Evolutionary conservation across 78 protist species (phyloP).

Genomic region (Neovahlkampfia damariscottae): DNA sequence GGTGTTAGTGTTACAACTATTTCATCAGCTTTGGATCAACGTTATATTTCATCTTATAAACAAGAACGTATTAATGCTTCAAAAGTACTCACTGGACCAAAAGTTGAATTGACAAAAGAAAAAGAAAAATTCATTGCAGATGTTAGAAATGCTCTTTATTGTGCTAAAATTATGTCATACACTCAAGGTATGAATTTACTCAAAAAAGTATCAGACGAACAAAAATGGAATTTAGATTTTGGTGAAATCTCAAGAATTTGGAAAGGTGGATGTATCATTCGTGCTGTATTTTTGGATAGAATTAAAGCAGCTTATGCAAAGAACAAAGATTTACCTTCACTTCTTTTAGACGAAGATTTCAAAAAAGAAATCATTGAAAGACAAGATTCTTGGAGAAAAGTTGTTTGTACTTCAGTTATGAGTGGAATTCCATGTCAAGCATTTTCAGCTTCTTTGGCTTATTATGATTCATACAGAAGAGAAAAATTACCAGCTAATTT

Average conservation of each 20-base stretch:
- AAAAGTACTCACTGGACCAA: conserved; percentile 2
- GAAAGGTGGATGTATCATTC: conserved; percentile 96
- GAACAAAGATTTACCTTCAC: conserved; percentile 50
- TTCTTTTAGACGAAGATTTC: conserved; percentile 66
- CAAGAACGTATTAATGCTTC: conserved; percentile 30
- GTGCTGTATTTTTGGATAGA: conserved; percentile 62
- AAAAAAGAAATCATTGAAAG: conserved; percentile 5
- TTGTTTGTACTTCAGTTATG: conserved; percentile 13
- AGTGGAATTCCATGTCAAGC: conserved; percentile 80
- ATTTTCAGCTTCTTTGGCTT: conserved; percentile 74
- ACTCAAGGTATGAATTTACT: conserved; percentile 75
- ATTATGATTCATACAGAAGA: conserved; percentile 70
- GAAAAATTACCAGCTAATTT: conserved; percentile 75
- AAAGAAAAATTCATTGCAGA: conserved; percentile 37
- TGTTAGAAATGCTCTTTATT: conserved; percentile 67
- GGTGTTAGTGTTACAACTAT: conserved; percentile 23
- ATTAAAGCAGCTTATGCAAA: conserved; percentile 74
- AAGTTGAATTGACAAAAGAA: conserved; percentile 59
- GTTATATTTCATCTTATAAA: conserved; percentile 17
- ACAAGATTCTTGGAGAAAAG: neutral
- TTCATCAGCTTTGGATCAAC: conserved; percentile 25
- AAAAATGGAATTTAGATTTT: conserved; percentile 65
- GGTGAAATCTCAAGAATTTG: conserved; percentile 79
- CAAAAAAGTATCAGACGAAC: neutral
- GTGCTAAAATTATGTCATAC: conserved; percentile 76